These are phyloP conservation scores for Glebionis coronaria DNA, from an alignment of 129 eudicot genomes.

Conservation along the genomic window DNA sequence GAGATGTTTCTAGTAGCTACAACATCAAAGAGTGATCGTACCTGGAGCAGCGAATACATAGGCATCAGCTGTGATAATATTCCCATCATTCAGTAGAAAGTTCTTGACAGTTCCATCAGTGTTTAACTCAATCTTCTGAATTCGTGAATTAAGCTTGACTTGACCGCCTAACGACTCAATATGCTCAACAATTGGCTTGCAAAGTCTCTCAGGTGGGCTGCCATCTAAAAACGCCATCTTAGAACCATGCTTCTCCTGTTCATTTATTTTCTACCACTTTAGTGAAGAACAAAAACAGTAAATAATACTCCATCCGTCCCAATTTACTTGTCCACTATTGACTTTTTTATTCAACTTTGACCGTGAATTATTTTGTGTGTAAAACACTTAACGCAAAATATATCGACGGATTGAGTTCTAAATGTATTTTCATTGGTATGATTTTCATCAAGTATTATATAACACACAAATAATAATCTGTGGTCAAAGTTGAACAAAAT, in stretches of 20 bases:
- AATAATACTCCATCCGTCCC: no score
- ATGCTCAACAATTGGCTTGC: slow-evolving; percentile 88
- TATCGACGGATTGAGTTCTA: no score
- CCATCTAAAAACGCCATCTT: slow-evolving; percentile 99
- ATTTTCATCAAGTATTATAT: no score
- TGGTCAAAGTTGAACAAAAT: no score
- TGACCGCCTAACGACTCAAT: slow-evolving; percentile 81
- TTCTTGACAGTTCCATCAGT: slow-evolving; percentile 68
- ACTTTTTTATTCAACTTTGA: no score
- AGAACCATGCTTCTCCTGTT: slow-evolving; percentile 96
- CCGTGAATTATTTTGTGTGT: no score
- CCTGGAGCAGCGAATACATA: slow-evolving; percentile 97
- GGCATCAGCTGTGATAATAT: slow-evolving; percentile 69
- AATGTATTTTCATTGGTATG: no score
- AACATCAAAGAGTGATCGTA: slow-evolving; percentile 18
- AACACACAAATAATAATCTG: no score
- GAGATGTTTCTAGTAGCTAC: neutral
- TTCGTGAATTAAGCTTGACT: slow-evolving; percentile 78
- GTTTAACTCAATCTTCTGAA: slow-evolving; percentile 73
- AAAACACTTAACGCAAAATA: no score
- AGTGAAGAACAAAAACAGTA: neutral
- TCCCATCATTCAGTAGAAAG: slow-evolving; percentile 67
- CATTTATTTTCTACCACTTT: slow-evolving; percentile 18
- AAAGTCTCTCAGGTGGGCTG: slow-evolving; percentile 96
- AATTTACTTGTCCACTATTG: no score